Evolutionary conservation across 169 alveolate species (phyloP).

Genomic region (Babesia sp.): DNA sequence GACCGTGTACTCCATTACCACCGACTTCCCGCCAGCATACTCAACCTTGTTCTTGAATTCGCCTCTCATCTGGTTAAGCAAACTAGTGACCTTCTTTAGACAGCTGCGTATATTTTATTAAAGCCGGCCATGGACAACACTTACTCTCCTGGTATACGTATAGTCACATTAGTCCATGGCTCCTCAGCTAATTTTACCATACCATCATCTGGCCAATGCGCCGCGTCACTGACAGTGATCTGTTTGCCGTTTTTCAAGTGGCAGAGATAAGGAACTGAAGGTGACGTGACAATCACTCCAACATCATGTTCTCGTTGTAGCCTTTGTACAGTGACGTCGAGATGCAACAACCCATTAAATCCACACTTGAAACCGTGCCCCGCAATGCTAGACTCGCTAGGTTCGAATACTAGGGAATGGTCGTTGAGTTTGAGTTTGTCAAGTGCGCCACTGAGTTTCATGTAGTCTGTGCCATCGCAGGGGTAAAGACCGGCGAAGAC

Average conservation of each 20-base stretch:
- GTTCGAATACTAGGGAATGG: constrained; percentile 82
- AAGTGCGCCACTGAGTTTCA: constrained; percentile 76
- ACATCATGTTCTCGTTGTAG: constrained; percentile 85
- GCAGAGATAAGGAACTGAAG: constrained; percentile 81
- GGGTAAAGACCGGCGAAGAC: constrained; percentile 92
- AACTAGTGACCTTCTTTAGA: constrained; percentile 36
- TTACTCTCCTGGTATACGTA: constrained; percentile 60
- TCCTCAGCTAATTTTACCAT: constrained; percentile 38
- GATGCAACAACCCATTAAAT: constrained; percentile 90
- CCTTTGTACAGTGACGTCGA: constrained; percentile 91
- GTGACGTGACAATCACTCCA: constrained; percentile 87
- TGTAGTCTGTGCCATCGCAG: constrained; percentile 74
- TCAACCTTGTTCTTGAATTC: constrained; percentile 67
- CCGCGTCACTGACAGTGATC: constrained; percentile 56
- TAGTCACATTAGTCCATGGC: constrained; percentile 70
- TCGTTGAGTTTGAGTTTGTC: constrained; percentile 87
- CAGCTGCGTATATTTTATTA: constrained; percentile 2
- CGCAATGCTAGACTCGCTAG: constrained; percentile 85
- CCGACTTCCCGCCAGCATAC: constrained; percentile 55
- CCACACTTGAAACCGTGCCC: constrained; percentile 95
- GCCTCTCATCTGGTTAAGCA: constrained; percentile 61
- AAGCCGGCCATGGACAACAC: not conserved
- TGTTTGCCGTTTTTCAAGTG: constrained; percentile 36
- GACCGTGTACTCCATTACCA: constrained; percentile 78
- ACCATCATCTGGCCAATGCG: constrained; percentile 66